Evolutionary conservation across 768 basidiomycete species (phyloP).

Genomic region (Naganishia friedmannii): DNA sequence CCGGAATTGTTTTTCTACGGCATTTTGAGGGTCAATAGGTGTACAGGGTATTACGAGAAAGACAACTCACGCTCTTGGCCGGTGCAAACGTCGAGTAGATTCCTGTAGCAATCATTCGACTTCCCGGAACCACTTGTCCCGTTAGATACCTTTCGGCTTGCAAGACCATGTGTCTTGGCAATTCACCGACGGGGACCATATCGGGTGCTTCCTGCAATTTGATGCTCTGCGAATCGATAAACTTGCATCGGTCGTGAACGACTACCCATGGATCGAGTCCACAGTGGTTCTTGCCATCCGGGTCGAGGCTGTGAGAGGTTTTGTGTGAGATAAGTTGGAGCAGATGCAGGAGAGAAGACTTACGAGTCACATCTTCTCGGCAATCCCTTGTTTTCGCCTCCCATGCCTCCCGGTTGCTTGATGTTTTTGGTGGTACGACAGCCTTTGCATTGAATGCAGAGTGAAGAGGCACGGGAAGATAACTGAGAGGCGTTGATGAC

Average conservation of each 20-base stretch:
- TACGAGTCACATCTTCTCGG: conserved; percentile 81
- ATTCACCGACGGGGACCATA: conserved; percentile 98
- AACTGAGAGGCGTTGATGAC: conserved; percentile 95
- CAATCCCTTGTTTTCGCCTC: conserved; percentile 75
- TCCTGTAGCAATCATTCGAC: conserved; percentile 90
- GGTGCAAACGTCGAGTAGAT: conserved; percentile 96
- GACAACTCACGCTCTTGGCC: conserved; percentile 63
- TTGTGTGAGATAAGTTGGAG: background rate
- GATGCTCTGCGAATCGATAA: conserved; percentile 91
- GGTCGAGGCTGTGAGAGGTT: conserved; percentile 11
- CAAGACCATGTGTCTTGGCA: conserved; percentile 90
- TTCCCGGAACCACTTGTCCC: conserved; percentile 89
- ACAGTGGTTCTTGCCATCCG: conserved; percentile 83
- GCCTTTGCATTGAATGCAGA: conserved; percentile 87
- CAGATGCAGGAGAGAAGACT: conserved; percentile 31
- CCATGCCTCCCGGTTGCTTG: conserved; percentile 80
- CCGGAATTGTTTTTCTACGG: conserved; percentile 57
- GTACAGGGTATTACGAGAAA: conserved; percentile 28
- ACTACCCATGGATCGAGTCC: conserved; percentile 94
- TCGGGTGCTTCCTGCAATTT: conserved; percentile 99
- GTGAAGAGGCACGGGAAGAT: conserved; percentile 84
- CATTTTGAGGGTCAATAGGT: background rate
- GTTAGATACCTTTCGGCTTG: conserved; percentile 87
- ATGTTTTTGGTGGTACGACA: conserved; percentile 78
- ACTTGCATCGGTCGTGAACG: conserved; percentile 86